phyloP scores from a whole-genome alignment of 164 flowering plant genomes.

The Piper betle region DNA sequence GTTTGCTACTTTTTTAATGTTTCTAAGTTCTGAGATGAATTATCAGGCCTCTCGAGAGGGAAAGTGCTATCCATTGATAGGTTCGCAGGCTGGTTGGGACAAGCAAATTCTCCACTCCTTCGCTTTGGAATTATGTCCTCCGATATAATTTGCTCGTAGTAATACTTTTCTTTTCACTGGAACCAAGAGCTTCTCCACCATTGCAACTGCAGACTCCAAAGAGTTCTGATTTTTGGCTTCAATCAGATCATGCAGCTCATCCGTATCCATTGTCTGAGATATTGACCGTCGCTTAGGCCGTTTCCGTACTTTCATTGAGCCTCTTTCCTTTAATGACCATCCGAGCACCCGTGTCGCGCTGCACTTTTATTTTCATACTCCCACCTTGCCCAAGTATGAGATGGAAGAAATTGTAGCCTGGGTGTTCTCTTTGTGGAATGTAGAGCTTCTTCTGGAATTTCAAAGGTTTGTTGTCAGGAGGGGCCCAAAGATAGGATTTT shows the following conservation, averaged over 20 bases:
- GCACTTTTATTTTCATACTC: constrained; percentile 31
- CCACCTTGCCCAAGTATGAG: constrained; percentile 39
- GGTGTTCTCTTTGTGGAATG: constrained; percentile 36
- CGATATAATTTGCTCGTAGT: constrained; percentile 24
- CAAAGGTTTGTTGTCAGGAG: constrained; percentile 13
- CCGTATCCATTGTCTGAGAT: constrained; percentile 15
- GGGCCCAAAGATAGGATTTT: constrained; percentile 25
- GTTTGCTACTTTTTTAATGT: not conserved
- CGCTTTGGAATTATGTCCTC: constrained; percentile 20
- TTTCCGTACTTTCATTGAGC: constrained; percentile 7
- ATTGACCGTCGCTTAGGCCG: constrained; percentile 5
- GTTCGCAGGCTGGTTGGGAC: constrained; percentile 10
- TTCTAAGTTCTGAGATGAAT: constrained; percentile 4
- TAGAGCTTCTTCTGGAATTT: constrained; percentile 32
- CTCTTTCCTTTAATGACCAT: constrained; percentile 30
- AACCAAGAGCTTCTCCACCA: constrained; percentile 33
- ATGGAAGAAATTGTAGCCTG: constrained; percentile 35
- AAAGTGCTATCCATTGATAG: constrained; percentile 1
- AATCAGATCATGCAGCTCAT: constrained; percentile 35
- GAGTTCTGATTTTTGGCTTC: constrained; percentile 31
- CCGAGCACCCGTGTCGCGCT: constrained; percentile 37
- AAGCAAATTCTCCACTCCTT: constrained; percentile 16
- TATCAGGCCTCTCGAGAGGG: constrained; percentile 1
- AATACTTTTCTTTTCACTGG: constrained; percentile 18
- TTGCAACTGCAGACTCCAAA: constrained; percentile 26